Evolutionary conservation across 805 yeast genomes (phyloP), one percentile per base, ranked within the genome.

Genomic region (Cyberlindnera sargentensis): DNA sequence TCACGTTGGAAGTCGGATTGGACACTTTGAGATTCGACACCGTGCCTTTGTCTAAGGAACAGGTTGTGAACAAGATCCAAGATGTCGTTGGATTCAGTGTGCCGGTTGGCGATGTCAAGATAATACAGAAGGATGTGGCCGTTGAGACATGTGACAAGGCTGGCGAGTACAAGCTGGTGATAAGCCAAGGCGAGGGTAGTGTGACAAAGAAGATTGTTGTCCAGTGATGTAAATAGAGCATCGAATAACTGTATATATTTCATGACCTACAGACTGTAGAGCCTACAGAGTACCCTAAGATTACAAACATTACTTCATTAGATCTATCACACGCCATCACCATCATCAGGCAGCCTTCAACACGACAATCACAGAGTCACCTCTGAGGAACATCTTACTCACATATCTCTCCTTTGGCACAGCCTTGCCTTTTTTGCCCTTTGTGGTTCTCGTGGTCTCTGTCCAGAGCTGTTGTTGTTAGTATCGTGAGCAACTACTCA

Each of bases 321-420:
- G 30, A 8, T 34, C 44, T 30, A 34, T 33, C 8, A n/a, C 33
- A 15, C 20, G 20, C 20, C 20, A 15, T 15, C 20, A 15, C 20
- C 20, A 15, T 15, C 20, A 34, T 40, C 30, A 48, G n/a, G 46
- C 48, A 32, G 74, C 71, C 46, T 78, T 80, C 52, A 86, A 70
- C 6, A 93, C 80, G 30, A 93, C 81, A 44, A 93, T 85, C 23
- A 93, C 95, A 0, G 96, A 85, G 63, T 93, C 99, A 2, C 99
- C 99, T 64, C 99, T 75, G 34, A 93, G 68, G 58, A 93, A 93
- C 76, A 93, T 71, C 65, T 93, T 93, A 46, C 89, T 78, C 4
- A 91, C 79, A 60, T 87, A 93, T 55, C 98, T 68, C 57, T 85
- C 93, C 51, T 76, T 73, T 45, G 82, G 70, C 11, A 78, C 72